Conservation (phyloP, 495 filamentous ascomycete genomes). For the Rostrohypoxylon terebratum region DNA sequence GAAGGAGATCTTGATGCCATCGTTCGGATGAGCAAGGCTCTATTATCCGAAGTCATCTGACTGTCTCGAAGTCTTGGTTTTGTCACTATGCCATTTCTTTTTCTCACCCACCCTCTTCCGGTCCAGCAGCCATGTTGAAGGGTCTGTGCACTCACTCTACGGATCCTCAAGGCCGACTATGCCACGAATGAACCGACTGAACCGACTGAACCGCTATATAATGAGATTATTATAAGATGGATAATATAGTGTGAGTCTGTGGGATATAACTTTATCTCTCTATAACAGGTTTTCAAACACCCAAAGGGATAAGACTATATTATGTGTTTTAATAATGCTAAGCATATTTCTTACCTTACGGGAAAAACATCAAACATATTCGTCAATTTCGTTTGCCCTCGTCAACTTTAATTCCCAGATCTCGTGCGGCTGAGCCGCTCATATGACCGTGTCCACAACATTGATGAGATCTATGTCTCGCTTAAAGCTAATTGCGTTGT, state of each 20-base stretch:
- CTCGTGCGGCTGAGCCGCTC: constrained; percentile 15
- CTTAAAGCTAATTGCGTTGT: constrained; percentile 10
- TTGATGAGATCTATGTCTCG: constrained; percentile 25
- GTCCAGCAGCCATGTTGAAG: neutral
- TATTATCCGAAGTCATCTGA: constrained; percentile 13
- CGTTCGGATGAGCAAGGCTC: constrained; percentile 1
- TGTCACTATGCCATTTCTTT: neutral
- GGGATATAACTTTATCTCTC: neutral
- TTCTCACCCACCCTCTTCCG: neutral
- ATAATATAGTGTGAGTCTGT: constrained; percentile 7
- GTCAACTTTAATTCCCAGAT: constrained; percentile 10
- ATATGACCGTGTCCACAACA: constrained; percentile 3
- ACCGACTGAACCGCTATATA: neutral
- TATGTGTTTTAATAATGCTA: neutral
- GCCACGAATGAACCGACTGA: neutral
- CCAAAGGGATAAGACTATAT: neutral
- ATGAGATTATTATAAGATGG: neutral
- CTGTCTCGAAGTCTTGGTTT: neutral
- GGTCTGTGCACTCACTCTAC: constrained; percentile 21
- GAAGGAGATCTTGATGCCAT: constrained; percentile 2
- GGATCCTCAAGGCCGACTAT: constrained; percentile 1
- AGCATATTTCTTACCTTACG: neutral
- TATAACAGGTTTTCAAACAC: neutral
- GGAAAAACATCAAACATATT: constrained; percentile 15
- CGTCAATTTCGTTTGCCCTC: constrained; percentile 3